Evolutionary conservation across 2,329 filamentous ascomycete genomes (phyloP).

Genomic region (Sporothrix phasma): DNA sequence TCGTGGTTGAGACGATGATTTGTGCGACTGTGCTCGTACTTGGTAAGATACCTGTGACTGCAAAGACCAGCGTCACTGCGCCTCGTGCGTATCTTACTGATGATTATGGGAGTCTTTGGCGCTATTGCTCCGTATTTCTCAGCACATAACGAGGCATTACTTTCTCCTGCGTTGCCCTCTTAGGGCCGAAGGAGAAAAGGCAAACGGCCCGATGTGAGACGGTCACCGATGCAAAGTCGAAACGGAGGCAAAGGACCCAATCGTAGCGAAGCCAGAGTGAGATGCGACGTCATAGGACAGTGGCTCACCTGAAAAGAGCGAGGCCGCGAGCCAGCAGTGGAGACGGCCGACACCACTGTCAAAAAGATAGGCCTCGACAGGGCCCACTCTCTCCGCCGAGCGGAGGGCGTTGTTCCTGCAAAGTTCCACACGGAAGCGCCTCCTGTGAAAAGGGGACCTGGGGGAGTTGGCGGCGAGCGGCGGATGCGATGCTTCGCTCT

Average conservation of each 20-base stretch:
- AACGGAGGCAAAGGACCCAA: background rate
- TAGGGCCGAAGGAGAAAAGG: background rate
- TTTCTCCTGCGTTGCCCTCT: background rate
- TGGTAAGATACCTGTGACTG: too few relatives aligned
- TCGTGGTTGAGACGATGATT: too few relatives aligned
- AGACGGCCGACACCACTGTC: background rate
- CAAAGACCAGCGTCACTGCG: too few relatives aligned
- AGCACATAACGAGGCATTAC: background rate
- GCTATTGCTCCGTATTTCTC: background rate
- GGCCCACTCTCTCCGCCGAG: background rate
- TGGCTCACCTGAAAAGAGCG: slow-evolving; percentile 3
- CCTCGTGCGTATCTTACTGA: too few relatives aligned
- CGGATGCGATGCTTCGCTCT: too few relatives aligned
- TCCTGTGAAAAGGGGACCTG: background rate
- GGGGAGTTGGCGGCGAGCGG: too few relatives aligned
- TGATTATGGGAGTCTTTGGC: background rate
- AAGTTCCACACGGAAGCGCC: background rate
- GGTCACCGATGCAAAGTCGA: background rate
- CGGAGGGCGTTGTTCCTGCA: background rate
- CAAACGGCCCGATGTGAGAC: background rate
- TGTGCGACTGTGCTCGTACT: too few relatives aligned
- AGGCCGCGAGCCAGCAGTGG: slow-evolving; percentile 12
- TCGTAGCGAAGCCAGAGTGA: background rate
- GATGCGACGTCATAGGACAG: slow-evolving; percentile 8
- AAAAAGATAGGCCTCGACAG: background rate